Evolutionary conservation across 2,329 filamentous ascomycete genomes (phyloP).

Genomic region (Daldinia sp.): DNA sequence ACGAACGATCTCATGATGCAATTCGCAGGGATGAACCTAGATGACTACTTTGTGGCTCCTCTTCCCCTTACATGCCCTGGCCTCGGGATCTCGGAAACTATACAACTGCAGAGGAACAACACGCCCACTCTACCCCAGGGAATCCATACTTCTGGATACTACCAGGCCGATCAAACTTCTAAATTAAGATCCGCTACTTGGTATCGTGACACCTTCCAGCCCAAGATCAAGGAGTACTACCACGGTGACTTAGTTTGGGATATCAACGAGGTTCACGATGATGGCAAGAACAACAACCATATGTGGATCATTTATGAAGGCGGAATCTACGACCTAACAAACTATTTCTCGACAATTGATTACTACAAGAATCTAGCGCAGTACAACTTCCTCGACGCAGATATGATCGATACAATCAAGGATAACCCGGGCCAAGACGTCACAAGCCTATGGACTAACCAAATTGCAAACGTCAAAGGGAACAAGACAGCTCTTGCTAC

Average conservation of each 20-base stretch:
- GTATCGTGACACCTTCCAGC: conserved; percentile 79
- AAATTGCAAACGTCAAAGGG: conserved; percentile 56
- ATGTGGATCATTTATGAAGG: conserved; percentile 83
- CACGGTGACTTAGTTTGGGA: conserved; percentile 86
- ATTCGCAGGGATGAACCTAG: conserved; percentile 80
- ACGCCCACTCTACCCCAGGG: conserved; percentile 65
- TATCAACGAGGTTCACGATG: conserved; percentile 62
- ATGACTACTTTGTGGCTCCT: conserved; percentile 85
- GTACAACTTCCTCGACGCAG: conserved; percentile 77
- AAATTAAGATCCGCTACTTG: conserved; percentile 71
- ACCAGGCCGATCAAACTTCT: conserved; percentile 63
- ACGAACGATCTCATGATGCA: conserved; percentile 73
- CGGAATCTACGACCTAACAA: conserved; percentile 85
- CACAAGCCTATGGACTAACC: conserved; percentile 67
- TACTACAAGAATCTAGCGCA: conserved; percentile 59
- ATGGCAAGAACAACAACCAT: conserved; percentile 73
- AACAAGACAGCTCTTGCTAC: conserved; percentile 61
- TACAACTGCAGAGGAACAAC: conserved; percentile 69
- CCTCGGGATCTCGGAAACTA: conserved; percentile 67
- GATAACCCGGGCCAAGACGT: conserved; percentile 83
- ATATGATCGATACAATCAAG: conserved; percentile 73
- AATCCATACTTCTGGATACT: conserved; percentile 74
- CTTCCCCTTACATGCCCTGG: conserved; percentile 77
- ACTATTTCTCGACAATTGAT: conserved; percentile 85
- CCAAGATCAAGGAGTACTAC: conserved; percentile 83